Conservation (phyloP, 2,329 filamentous ascomycete genomes). For the Talaromyces amestolkiae region DNA sequence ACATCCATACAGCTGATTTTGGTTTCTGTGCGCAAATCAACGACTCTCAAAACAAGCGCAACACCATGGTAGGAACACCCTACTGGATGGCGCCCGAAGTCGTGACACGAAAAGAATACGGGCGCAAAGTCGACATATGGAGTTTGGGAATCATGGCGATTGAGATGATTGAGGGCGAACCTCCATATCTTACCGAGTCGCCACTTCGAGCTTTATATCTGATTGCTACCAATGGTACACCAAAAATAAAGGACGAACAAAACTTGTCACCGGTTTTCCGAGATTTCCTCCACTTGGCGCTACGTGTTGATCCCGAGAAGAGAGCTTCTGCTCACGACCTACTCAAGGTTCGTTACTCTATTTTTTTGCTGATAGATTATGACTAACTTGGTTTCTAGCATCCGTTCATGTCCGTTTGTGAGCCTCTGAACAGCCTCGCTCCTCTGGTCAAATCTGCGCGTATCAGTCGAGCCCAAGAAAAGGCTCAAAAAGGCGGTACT, state of each 20-base stretch:
- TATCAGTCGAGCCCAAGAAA: slow-evolving; percentile 81
- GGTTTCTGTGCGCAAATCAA: slow-evolving; percentile 99
- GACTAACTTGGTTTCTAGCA: slow-evolving; percentile 53
- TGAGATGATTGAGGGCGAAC: slow-evolving; percentile 99
- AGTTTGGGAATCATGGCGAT: slow-evolving; percentile 98
- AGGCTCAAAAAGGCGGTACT: slow-evolving; percentile 62
- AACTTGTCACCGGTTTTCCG: slow-evolving; percentile 77
- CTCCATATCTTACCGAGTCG: slow-evolving; percentile 92
- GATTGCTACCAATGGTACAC: slow-evolving; percentile 95
- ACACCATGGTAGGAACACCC: slow-evolving; percentile 97
- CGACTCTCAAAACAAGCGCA: slow-evolving; percentile 93
- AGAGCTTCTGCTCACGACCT: slow-evolving; percentile 91
- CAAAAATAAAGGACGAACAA: slow-evolving; percentile 89
- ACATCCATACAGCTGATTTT: slow-evolving; percentile 71
- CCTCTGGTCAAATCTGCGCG: slow-evolving; percentile 84
- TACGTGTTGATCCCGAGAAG: slow-evolving; percentile 97
- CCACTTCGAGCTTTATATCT: slow-evolving; percentile 89
- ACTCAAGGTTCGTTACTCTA: slow-evolving; percentile 67
- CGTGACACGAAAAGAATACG: slow-evolving; percentile 95
- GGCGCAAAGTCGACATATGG: slow-evolving; percentile 98
- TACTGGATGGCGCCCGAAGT: slow-evolving; percentile 99
- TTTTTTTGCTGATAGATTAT: not conserved
- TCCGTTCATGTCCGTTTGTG: slow-evolving; percentile 74
- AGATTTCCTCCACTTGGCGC: slow-evolving; percentile 87
- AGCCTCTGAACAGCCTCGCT: slow-evolving; percentile 72